Evolutionary conservation across 257 asterid species (phyloP).

Genomic region (Solanum ossicruentum): DNA sequence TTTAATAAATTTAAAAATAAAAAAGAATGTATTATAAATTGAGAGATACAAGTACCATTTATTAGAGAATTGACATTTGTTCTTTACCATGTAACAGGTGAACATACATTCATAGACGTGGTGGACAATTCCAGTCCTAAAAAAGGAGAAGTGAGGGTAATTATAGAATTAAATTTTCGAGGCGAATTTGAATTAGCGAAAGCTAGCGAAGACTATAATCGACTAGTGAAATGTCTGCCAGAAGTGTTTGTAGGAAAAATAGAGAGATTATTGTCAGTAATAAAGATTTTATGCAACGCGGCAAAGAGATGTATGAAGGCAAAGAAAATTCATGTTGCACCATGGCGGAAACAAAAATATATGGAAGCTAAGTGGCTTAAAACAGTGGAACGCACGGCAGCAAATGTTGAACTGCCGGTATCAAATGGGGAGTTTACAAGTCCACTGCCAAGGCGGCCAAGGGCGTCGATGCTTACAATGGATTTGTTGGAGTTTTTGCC

Average conservation of each 20-base stretch:
- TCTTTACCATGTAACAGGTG: conserved; percentile 32
- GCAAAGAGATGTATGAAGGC: conserved; percentile 84
- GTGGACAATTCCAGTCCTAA: conserved; percentile 40
- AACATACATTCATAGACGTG: conserved; percentile 73
- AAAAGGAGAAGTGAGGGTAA: conserved; percentile 49
- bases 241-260: conserved; percentile 69
- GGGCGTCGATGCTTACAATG: conserved; percentile 54
- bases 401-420: conserved; percentile 12
- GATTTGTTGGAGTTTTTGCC: conserved; percentile 51
- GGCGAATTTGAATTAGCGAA: conserved; percentile 83
- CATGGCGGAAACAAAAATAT: conserved; percentile 84
- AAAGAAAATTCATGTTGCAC: conserved; percentile 82
- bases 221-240: conserved; percentile 43
- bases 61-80: background rate
- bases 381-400: conserved; percentile 25
- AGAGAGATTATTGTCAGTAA: conserved; percentile 46
- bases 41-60: accelerated
- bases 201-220: conserved; percentile 61
- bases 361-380: conserved; percentile 93
- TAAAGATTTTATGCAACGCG: conserved; percentile 55
- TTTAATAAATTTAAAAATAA: no score
- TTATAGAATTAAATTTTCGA: conserved; percentile 59
- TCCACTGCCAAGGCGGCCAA: conserved; percentile 47
- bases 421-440: conserved; percentile 12
- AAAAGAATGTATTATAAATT: no score